phyloP scores from a whole-genome alignment of 495 filamentous ascomycete species.

The Neurospora terricola region DNA sequence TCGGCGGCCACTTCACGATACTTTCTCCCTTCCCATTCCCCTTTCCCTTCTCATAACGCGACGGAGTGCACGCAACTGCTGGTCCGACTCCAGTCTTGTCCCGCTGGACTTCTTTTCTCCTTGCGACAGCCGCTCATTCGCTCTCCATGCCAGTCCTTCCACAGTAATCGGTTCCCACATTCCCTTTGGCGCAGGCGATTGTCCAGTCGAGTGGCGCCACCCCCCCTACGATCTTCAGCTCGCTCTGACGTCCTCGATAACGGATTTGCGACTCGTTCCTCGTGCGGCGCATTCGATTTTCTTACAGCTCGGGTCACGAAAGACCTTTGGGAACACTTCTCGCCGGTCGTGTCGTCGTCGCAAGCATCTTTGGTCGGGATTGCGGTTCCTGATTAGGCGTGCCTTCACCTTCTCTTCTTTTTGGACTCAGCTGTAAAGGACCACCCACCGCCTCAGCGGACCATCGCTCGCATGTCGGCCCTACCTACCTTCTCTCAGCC shows the following conservation, averaged over 20 bases:
- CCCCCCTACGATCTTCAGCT: not conserved
- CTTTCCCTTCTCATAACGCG: not conserved
- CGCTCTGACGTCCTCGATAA: not conserved
- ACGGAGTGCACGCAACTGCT: too few species aligned
- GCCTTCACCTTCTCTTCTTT: not conserved
- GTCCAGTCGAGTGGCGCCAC: not conserved
- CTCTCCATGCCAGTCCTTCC: not conserved
- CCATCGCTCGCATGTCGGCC: conserved; percentile 10
- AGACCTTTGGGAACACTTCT: not conserved
- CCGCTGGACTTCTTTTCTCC: not conserved
- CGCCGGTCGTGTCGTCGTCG: not conserved
- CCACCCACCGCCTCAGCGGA: not conserved
- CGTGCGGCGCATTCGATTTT: not conserved
- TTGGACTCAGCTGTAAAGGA: not conserved
- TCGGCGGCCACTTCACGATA: not conserved
- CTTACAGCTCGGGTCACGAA: not conserved
- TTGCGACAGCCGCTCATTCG: not conserved
- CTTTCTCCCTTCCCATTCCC: not conserved
- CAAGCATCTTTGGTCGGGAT: not conserved
- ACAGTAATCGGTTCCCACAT: not conserved
- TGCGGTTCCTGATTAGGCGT: not conserved
- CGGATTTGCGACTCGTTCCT: not conserved
- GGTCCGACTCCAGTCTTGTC: not conserved
- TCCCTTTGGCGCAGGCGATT: not conserved
- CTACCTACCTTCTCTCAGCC: conserved; percentile 13